Base-by-base conservation (phyloP, 768 basidiomycete species). In the Plicaturopsis crispa region DNA sequence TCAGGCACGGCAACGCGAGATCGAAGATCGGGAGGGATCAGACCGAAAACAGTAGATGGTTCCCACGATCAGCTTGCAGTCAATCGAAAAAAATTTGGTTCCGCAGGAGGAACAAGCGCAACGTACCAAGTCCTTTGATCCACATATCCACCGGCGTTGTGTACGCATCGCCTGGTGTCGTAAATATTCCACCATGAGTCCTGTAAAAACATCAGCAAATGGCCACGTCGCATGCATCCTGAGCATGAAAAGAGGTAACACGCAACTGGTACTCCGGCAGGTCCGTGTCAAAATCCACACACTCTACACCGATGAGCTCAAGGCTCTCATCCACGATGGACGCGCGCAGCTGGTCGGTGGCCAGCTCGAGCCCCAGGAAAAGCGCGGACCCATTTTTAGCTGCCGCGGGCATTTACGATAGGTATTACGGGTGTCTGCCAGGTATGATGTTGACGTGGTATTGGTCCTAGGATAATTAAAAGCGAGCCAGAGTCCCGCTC, bases 131-230 rank as follows among this genome's bases (percentile, higher is more conserved):
- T 12, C 72, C 83, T 56, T 85, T 87, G 39, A 88, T 78, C 87
- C 87, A 90, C 84, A 90, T 87, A 51, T 91, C 87, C 33, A 91
- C 73, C 2, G 88, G 87, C 5, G 87, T 88, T 26, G 84, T 89
- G 54, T 84, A 88, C 17, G 84, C 85, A 58, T 90, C 86, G 21
- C 84, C 85, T 4, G 84, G 82, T 0, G 84, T 85, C 31, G 84
- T 88, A 59, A 88, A 88, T 42, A 90, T 84, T 4, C 88, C 88
- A 33, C 84, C 84, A 43, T 84, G 81, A 1, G 86, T 91, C 56
- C 88, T 90, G 54, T 12, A 43, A 40, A 37, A 44, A 24, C 32
- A 41, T 39, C 21, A 48, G 38, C 20, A 37, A 21, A 22, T 23
- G 26, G 34, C 32, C 44, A 46, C 35, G 21, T 39, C 10, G 22